Evolutionary conservation across 305 asterid genomes (phyloP).

Genomic region (Salvia sclarea): DNA sequence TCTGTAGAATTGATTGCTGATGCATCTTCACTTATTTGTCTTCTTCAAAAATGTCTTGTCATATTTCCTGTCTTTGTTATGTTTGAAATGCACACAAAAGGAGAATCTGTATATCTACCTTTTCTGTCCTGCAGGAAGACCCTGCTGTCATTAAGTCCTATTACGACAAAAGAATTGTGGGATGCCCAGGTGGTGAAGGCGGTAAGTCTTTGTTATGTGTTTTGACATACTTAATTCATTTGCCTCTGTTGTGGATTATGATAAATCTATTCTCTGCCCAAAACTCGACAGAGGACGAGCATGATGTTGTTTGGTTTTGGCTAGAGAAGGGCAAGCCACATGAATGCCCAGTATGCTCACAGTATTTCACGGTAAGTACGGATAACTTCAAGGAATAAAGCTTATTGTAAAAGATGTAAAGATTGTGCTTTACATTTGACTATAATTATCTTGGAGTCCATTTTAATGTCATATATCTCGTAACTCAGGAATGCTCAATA

Average conservation of each 20-base stretch:
- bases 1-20: constrained; percentile 4
- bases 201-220: constrained; percentile 47
- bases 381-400: background rate
- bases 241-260: background rate
- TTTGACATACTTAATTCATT: constrained; percentile 2
- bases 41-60: background rate
- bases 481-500: background rate
- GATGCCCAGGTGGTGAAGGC: constrained; percentile 95
- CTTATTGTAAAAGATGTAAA: background rate
- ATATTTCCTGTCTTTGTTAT: background rate
- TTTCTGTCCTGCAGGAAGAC: constrained; percentile 56
- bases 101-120: background rate
- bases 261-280: constrained; percentile 14
- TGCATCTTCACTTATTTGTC: constrained; percentile 10
- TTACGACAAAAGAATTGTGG: constrained; percentile 86
- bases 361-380: constrained; percentile 65
- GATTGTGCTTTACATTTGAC: constrained; percentile 7
- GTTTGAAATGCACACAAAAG: background rate
- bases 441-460: background rate
- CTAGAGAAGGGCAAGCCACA: constrained; percentile 87
- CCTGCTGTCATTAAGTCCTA: constrained; percentile 78
- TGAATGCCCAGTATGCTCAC: constrained; percentile 93
- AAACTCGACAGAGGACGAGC: constrained; percentile 79
- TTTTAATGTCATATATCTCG: background rate
- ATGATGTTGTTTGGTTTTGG: constrained; percentile 98